These are phyloP conservation scores for Aegilops bicornis DNA, from an alignment of 176 grass and related monocot species.

Conservation along the genomic window DNA sequence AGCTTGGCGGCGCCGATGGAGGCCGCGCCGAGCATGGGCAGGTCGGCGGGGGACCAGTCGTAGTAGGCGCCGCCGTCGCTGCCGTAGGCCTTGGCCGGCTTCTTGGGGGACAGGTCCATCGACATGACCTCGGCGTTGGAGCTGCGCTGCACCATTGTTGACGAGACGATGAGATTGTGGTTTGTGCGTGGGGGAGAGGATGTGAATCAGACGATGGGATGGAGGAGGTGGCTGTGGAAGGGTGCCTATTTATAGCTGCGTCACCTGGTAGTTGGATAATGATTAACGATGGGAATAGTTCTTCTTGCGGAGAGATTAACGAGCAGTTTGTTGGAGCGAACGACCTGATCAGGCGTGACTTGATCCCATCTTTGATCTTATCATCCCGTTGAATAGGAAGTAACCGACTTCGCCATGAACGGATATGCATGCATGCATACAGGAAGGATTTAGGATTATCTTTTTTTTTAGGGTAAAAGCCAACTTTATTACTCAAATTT, in stretches of 20 bases:
- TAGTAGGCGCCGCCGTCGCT: conserved; percentile 57
- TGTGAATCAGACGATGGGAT: neutral
- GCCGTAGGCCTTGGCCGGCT: conserved; percentile 36
- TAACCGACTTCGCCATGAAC: too few species aligned
- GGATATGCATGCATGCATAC: too few species aligned
- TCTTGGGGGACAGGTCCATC: conserved; percentile 49
- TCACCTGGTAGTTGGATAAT: neutral
- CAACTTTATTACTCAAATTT: too few species aligned
- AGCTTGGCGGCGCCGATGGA: conserved; percentile 83
- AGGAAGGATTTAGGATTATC: too few species aligned
- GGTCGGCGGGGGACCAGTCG: conserved; percentile 57
- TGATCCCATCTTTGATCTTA: too few species aligned
- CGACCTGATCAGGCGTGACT: too few species aligned
- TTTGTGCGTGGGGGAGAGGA: neutral
- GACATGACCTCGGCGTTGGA: conserved; percentile 13
- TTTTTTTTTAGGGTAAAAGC: too few species aligned
- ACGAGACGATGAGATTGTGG: neutral
- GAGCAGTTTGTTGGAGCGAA: neutral
- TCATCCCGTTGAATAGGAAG: too few species aligned
- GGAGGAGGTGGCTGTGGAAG: neutral
- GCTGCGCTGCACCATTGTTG: neutral
- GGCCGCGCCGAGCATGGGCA: conserved; percentile 66
- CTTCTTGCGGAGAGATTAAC: neutral
- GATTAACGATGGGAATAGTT: neutral
- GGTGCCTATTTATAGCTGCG: neutral